Evolutionary conservation across 176 grass and related monocot genomes (phyloP).

Genomic region (Oryza meridionalis): DNA sequence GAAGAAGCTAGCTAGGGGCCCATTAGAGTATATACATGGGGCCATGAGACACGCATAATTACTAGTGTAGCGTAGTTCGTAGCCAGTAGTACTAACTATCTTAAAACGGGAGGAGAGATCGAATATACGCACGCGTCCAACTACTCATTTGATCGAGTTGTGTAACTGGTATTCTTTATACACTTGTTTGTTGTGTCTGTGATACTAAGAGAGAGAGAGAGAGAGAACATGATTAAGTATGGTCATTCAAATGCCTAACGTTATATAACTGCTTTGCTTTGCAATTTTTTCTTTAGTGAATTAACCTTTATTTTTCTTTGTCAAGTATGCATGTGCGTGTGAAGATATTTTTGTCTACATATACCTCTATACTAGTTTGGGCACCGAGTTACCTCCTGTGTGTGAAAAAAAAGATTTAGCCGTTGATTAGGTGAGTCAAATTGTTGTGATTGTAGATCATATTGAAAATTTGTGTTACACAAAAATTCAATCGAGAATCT

Average conservation of each 20-base stretch:
- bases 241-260: neutral
- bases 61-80: neutral
- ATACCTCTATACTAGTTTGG: neutral
- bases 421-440: neutral
- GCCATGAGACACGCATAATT: neutral
- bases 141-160: conserved; percentile 2
- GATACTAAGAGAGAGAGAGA: neutral
- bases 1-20: neutral
- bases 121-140: neutral
- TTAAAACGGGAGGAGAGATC: neutral
- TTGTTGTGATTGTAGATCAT: neutral
- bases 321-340: neutral
- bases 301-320: neutral
- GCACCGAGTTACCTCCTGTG: neutral
- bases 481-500: neutral
- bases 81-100: neutral
- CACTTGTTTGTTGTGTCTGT: neutral
- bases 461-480: neutral
- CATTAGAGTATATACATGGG: neutral
- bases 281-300: neutral
- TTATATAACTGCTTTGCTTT: neutral
- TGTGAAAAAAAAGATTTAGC: neutral
- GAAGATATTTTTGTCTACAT: neutral
- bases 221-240: neutral
- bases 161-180: neutral